These are phyloP conservation scores for Patellifolia procumbens DNA, from an alignment of 179 eudicot species.

Conservation along the genomic window DNA sequence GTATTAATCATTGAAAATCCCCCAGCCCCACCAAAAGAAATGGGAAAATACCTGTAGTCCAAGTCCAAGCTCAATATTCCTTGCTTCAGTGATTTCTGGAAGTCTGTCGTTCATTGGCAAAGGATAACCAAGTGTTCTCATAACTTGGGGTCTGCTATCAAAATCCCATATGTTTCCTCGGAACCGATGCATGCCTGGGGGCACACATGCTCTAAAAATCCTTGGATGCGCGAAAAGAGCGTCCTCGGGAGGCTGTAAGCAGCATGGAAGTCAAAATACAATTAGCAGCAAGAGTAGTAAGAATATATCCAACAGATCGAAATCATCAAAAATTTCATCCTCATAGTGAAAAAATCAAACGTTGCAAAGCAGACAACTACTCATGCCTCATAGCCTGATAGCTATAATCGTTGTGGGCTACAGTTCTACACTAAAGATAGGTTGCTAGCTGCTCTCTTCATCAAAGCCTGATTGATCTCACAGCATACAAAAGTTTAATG, in stretches of 20 bases:
- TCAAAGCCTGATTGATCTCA: too few relatives aligned
- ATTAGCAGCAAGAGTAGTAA: not conserved
- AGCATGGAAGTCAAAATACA: constrained; percentile 5
- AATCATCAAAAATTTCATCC: not conserved
- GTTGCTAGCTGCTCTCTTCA: too few relatives aligned
- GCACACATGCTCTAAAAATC: constrained; percentile 97
- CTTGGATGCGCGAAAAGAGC: constrained; percentile 97
- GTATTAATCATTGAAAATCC: not conserved
- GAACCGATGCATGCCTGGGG: constrained; percentile 98
- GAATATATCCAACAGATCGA: not conserved
- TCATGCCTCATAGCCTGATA: not conserved
- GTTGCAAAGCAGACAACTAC: not conserved
- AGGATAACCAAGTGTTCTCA: constrained; percentile 80
- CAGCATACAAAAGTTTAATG: too few relatives aligned
- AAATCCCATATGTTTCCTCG: constrained; percentile 99
- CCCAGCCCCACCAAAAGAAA: not conserved
- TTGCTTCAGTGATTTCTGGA: constrained; percentile 96
- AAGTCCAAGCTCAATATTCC: constrained; percentile 97
- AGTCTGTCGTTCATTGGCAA: constrained; percentile 65
- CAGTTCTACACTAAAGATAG: not conserved
- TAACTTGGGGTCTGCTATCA: constrained; percentile 85
- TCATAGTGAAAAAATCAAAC: not conserved
- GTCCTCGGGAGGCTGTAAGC: constrained; percentile 92
- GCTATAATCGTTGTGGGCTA: not conserved
- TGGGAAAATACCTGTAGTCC: constrained; percentile 76